Percentiles rank a stretch among this genome's conserved stretches.
Evolutionary conservation across 2,329 filamentous ascomycete genomes (phyloP).

Genomic region (Coleophoma crateriformis): DNA sequence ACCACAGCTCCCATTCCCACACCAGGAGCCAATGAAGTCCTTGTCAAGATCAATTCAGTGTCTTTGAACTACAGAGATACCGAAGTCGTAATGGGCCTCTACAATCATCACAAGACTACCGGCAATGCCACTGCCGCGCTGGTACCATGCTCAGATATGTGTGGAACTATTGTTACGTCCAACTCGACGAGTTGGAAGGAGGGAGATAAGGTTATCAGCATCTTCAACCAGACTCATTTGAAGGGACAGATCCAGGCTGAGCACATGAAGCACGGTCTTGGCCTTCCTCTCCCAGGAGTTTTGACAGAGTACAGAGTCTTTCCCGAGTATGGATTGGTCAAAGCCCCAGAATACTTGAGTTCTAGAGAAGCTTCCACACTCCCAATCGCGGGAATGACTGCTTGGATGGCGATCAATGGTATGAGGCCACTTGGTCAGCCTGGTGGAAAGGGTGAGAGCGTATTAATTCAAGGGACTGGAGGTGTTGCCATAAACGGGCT

Average conservation of each 20-base stretch:
- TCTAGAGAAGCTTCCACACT: slow-evolving; percentile 55
- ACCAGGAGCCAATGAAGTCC: slow-evolving; percentile 41
- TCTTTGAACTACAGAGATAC: slow-evolving; percentile 24
- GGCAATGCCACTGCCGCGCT: slow-evolving; percentile 31
- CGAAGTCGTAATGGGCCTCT: slow-evolving; percentile 47
- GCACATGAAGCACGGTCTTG: slow-evolving; percentile 44
- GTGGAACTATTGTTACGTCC: slow-evolving; percentile 50
- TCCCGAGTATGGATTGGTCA: slow-evolving; percentile 47
- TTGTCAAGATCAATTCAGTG: slow-evolving; percentile 22
- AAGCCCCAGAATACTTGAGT: slow-evolving; percentile 48
- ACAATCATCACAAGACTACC: slow-evolving; percentile 58
- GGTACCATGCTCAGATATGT: slow-evolving; percentile 67
- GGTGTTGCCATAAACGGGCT: slow-evolving; percentile 46
- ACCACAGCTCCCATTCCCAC: slow-evolving; percentile 38
- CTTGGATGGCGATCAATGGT: slow-evolving; percentile 61
- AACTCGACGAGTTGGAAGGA: slow-evolving; percentile 40
- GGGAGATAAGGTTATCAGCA: slow-evolving; percentile 62
- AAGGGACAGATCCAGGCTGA: slow-evolving; percentile 15
- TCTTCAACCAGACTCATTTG: slow-evolving; percentile 50
- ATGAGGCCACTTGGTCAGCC: slow-evolving; percentile 48
- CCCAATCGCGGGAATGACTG: slow-evolving; percentile 57
- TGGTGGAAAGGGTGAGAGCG: slow-evolving; percentile 37
- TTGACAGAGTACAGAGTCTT: slow-evolving; percentile 57
- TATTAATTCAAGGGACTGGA: slow-evolving; percentile 50
- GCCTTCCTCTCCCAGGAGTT: slow-evolving; percentile 52